These are phyloP conservation scores for Rhododendron vialii DNA, from an alignment of 148 eudicot genomes.

Conservation along the genomic window DNA sequence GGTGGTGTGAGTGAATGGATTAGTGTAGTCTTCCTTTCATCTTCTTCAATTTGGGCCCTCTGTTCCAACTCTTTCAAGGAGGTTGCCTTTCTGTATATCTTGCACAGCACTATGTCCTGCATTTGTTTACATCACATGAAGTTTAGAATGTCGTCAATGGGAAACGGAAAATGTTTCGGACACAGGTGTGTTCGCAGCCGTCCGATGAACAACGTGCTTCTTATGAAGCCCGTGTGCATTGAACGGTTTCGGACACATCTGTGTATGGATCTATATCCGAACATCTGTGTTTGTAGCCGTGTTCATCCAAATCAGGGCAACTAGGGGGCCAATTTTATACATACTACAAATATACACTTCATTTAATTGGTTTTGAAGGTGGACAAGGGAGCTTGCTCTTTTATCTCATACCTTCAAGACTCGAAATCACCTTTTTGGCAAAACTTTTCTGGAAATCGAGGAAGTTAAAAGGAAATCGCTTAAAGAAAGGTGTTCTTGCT, in stretches of 20 bases:
- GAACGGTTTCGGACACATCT: neutral
- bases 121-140: neutral
- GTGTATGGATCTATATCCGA: too few species aligned
- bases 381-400: too few species aligned
- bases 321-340: too few species aligned
- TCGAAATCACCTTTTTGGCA: too few species aligned
- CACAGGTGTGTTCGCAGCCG: neutral
- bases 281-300: too few species aligned
- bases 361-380: too few species aligned
- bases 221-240: neutral
- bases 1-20: slow-evolving; percentile 26
- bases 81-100: slow-evolving; percentile 89
- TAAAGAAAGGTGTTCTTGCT: neutral
- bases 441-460: neutral
- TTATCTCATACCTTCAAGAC: too few species aligned
- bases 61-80: slow-evolving; percentile 77
- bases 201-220: neutral
- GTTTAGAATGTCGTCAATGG: neutral
- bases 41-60: slow-evolving; percentile 70
- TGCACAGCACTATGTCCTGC: slow-evolving; percentile 91
- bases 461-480: neutral
- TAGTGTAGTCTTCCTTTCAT: slow-evolving; percentile 28
- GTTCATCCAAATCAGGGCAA: too few species aligned
- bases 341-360: too few species aligned
- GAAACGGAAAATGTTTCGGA: neutral